Base-by-base conservation (phyloP, 2,329 filamentous ascomycete species). In the Fusarium equiseti region DNA sequence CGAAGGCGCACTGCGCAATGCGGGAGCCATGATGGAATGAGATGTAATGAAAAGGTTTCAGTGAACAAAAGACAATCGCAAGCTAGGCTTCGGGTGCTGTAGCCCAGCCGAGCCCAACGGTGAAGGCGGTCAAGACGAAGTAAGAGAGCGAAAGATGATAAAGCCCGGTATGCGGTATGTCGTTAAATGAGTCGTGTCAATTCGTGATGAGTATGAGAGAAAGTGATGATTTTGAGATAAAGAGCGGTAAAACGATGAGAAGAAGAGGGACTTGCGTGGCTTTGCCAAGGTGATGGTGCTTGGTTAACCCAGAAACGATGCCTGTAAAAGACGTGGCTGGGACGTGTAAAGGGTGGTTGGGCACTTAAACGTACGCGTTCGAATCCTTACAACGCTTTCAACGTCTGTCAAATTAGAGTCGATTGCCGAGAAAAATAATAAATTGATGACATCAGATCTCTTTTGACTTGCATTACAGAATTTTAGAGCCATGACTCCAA, bases 21-120 rank as follows among this genome's bases (percentile, higher is more conserved):
- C 79, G 42, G 84, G 84, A 59, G 83, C 83, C 84, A 82, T 81
- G 62, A 48, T 75, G 49, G 49, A 55, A 51, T 49, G 49, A 38
- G 42, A n/a, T 43, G 62, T 63, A 65, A 73, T 72, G 59, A 24
- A 56, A 54, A 61, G 64, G 73, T 75, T 67, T 75, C 68, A 58
- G 70, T 61, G 43, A 44, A 22, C 55, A 38, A 56, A 42, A 15
- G 35, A 42, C n/a, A 20, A 57, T 51, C 62, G 63, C n/a, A 61
- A 71, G 70, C 59, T 66, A 63, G 74, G 73, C 66, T n/a, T 66
- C 70, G 70, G 72, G 72, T 74, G 73, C 66, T 74, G 73, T 68
- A 63, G 72, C 69, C 77, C 76, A 76, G 76, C 77, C 74, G 62
- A 68, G 68, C 72, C 63, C 59, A 44, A 54, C 18, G 15, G 40